phyloP scores from a whole-genome alignment of 371 early-diverging fungal genomes.

The Antonospora locustae region DNA sequence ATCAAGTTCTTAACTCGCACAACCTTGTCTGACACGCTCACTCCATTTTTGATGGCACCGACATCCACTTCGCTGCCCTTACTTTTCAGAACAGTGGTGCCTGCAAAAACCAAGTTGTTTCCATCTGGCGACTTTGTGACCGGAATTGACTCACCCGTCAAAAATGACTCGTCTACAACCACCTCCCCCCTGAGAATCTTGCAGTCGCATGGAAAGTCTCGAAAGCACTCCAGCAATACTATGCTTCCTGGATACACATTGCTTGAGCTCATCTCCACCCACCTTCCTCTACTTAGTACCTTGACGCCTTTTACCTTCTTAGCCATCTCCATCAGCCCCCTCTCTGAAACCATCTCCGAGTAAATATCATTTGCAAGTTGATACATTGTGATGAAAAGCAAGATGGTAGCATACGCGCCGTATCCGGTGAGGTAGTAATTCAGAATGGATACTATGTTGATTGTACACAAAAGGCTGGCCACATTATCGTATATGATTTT shows the following conservation, averaged over 20 bases:
- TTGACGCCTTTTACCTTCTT: no score
- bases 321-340: no score
- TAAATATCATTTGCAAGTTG: no score
- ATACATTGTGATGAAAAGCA: no score
- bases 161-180: slow-evolving; percentile 90
- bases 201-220: slow-evolving; percentile 73
- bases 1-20: no score
- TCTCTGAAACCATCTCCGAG: no score
- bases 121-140: slow-evolving; percentile 61
- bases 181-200: slow-evolving; percentile 81
- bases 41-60: slow-evolving; percentile 22
- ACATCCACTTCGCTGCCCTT: not conserved
- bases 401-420: no score
- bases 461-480: no score
- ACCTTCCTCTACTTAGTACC: slow-evolving; percentile 28
- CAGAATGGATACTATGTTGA: no score
- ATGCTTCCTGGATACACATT: slow-evolving; percentile 48
- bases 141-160: slow-evolving; percentile 86
- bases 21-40: no score
- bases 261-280: slow-evolving; percentile 11
- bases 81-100: slow-evolving; percentile 31
- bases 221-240: slow-evolving; percentile 29
- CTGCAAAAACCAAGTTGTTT: slow-evolving; percentile 29
- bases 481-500: no score
- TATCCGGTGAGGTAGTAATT: no score